Base-by-base conservation (phyloP, 1,284 basidiomycete species). In the Trichosporon sp. region DNA sequence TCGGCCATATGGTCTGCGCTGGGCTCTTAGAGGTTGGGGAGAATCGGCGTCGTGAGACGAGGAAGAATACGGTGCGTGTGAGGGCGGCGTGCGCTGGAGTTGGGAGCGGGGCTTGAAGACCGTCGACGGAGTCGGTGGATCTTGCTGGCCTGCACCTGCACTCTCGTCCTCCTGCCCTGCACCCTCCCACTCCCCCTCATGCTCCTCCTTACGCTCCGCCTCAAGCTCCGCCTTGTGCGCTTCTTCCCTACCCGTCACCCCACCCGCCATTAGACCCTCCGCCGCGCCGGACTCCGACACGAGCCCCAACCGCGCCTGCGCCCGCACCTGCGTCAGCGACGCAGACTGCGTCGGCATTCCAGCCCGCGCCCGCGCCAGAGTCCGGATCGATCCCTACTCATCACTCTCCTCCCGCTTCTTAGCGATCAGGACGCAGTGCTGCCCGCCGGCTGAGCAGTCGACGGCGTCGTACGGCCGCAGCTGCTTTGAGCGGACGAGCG, bases 401-500 rank as follows among this genome's bases (percentile, higher is more conserved):
- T n/a, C n/a, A n/a, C n/a, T n/a, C 25, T 52, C 46, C 11, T 52
- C 46, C 46, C 49, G 19, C 49, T 54, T 54, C 64, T 66, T 67
- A n/a, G 65, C 74, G 3, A 74, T 63, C 1, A 82, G 72, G 16
- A 82, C 69, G 67, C 80, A 82, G 71, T 84, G 83, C 70, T 83
- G 82, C 0, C 82, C 82, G 14, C 82, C 83, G 1, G 82, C 81
- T 19, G 77, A 74, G 34, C 78, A 78, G 49, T 72, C 69, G 59
- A 81, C 78, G 37, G 82, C 74, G 44, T 75, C 68, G 75, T 80
- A 83, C 14, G 78, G 80, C 33, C 78, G 75, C 52, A 82, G 71
- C 54, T 70, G 68, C 67, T 76, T 77, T 81, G 78, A 81, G 63
- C 86, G 69, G 85, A 86, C 67, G 84, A 90, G 63, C 85, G 84